phyloP scores from a whole-genome alignment of 2,329 filamentous ascomycete genomes.

The Pseudogymnoascus destructans region DNA sequence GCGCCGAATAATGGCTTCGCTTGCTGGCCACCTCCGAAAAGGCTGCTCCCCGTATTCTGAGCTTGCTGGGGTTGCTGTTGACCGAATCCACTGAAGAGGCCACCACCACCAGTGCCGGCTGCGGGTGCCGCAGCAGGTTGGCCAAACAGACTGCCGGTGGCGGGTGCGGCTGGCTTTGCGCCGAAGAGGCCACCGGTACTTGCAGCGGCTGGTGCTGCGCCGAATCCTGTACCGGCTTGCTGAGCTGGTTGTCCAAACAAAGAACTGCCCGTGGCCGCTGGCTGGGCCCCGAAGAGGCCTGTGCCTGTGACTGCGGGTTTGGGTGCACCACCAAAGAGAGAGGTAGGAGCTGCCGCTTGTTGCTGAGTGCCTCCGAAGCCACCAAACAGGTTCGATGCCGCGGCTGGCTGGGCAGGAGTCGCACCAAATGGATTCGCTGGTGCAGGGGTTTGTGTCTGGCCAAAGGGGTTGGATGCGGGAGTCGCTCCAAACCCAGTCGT shows the following conservation, averaged over 20 bases:
- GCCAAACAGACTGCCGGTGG: constrained; percentile 32
- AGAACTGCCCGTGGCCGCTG: constrained; percentile 15
- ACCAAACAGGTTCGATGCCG: constrained; percentile 28
- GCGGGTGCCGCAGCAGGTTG: constrained; percentile 25
- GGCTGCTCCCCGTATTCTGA: constrained; percentile 32
- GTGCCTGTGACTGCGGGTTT: constrained; percentile 21
- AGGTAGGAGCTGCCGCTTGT: constrained; percentile 25
- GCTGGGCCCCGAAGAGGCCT: constrained; percentile 27
- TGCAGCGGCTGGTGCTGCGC: constrained; percentile 16
- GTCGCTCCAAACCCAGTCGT: constrained; percentile 10
- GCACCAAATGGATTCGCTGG: constrained; percentile 26
- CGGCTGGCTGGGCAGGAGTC: constrained; percentile 31
- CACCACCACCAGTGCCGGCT: constrained; percentile 30
- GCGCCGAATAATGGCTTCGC: constrained; percentile 44
- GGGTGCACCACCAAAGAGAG: constrained; percentile 28
- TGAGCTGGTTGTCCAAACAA: constrained; percentile 14
- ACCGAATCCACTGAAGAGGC: constrained; percentile 22
- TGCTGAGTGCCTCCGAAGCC: constrained; percentile 32
- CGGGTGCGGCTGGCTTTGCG: constrained; percentile 27
- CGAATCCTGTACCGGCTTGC: constrained; percentile 15
- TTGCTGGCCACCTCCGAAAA: constrained; percentile 42
- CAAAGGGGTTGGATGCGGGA: constrained; percentile 28
- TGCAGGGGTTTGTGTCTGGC: constrained; percentile 20
- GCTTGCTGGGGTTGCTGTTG: constrained; percentile 28
- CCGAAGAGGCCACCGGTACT: constrained; percentile 31